phyloP scores from a whole-genome alignment of 1,284 basidiomycete species.

The Ganoderma boninense region DNA sequence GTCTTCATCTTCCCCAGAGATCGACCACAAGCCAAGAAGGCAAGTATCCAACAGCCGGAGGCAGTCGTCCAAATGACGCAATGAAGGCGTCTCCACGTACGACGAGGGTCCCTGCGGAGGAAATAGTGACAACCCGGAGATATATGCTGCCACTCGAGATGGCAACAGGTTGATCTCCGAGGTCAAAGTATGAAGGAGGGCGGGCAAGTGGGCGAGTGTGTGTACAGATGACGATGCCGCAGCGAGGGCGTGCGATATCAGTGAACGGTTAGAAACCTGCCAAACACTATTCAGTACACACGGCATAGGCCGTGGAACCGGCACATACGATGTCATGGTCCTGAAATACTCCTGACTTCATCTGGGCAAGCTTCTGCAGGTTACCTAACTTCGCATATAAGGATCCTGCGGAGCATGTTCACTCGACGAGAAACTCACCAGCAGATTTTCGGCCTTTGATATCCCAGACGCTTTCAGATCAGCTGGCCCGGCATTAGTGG shows the following conservation, averaged over 20 bases:
- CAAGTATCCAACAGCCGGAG: constrained; percentile 69
- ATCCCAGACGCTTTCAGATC: constrained; percentile 55
- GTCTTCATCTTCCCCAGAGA: constrained; percentile 33
- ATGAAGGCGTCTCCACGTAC: constrained; percentile 44
- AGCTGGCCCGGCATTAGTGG: constrained; percentile 40
- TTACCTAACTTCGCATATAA: constrained; percentile 40
- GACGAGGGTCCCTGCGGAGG: constrained; percentile 37
- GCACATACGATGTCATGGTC: constrained; percentile 48
- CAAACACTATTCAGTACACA: neutral
- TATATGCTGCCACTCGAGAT: constrained; percentile 49
- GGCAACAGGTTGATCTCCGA: constrained; percentile 49
- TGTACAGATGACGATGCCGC: constrained; percentile 48
- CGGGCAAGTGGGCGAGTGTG: constrained; percentile 43
- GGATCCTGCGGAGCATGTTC: neutral
- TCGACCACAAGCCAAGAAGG: constrained; percentile 63
- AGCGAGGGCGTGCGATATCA: constrained; percentile 56
- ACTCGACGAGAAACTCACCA: constrained; percentile 43
- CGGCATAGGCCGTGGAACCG: neutral
- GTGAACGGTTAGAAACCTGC: constrained; percentile 63
- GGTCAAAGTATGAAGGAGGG: constrained; percentile 45
- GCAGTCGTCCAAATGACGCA: constrained; percentile 61
- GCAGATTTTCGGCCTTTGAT: constrained; percentile 55
- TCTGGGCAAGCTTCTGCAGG: constrained; percentile 55
- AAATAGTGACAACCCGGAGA: constrained; percentile 51
- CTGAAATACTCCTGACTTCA: constrained; percentile 55